Percentiles rank a stretch among this genome's conserved stretches.
These are phyloP conservation scores for Geotrichum bryndzae DNA, from an alignment of 1,139 yeast species.

Conservation along the genomic window DNA sequence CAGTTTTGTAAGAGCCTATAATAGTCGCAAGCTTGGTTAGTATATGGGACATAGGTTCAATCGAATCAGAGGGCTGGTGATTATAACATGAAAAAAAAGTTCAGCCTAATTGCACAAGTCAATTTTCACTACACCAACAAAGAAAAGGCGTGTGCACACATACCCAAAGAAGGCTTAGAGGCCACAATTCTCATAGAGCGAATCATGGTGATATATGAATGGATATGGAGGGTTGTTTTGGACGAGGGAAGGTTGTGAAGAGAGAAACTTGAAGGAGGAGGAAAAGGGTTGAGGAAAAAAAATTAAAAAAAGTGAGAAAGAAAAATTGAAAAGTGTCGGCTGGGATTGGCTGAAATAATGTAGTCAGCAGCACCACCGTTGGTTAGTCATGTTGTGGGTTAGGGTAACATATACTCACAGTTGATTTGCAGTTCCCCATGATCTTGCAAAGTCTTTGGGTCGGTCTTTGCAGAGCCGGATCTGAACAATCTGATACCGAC, in stretches of 20 bases:
- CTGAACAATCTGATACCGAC: neutral
- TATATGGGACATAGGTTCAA: neutral
- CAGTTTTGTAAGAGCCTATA: slow-evolving; percentile 11
- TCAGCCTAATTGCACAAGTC: neutral
- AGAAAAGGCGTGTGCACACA: neutral
- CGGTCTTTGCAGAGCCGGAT: neutral
- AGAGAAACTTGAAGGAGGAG: neutral
- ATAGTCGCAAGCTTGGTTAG: neutral
- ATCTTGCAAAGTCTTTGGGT: too few species aligned
- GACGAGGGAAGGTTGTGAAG: neutral
- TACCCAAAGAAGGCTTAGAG: slow-evolving; percentile 16
- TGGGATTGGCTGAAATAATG: slow-evolving; percentile 13
- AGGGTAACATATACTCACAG: neutral
- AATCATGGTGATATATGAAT: slow-evolving; percentile 12
- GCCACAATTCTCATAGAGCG: slow-evolving; percentile 17
- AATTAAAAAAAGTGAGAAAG: slow-evolving; percentile 2
- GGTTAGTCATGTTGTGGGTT: neutral
- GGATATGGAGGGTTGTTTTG: neutral
- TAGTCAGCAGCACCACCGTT: neutral
- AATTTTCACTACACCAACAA: neutral
- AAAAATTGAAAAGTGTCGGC: slow-evolving; percentile 9
- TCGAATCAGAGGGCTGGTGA: neutral
- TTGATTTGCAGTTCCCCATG: too few species aligned
- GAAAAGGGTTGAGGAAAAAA: neutral
- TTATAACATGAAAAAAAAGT: neutral